Evolutionary conservation across 768 basidiomycete genomes (phyloP).

Genomic region (Tricholoma saponaceum): DNA sequence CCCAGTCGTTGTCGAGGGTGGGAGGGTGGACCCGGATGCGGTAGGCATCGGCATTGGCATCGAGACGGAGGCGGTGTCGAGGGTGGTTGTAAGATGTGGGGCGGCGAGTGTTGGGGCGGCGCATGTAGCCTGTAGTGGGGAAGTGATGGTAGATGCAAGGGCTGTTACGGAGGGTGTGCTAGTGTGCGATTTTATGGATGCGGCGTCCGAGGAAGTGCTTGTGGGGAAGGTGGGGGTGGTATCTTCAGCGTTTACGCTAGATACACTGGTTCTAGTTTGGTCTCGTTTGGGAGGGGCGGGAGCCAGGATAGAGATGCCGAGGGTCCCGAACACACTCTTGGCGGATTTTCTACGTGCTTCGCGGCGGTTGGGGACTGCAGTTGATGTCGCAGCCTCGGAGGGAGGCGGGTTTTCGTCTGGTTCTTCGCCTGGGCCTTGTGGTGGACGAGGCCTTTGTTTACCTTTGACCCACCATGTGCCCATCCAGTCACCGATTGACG

Average conservation of each 20-base stretch:
- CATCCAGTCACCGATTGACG: conserved; percentile 70
- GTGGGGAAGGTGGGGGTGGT: not conserved
- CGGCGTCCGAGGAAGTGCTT: conserved; percentile 24
- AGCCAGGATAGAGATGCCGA: conserved; percentile 67
- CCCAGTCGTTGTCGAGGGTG: conserved; percentile 2
- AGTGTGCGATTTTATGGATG: conserved; percentile 29
- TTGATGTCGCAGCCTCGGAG: conserved; percentile 9
- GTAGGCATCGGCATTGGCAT: conserved; percentile 17
- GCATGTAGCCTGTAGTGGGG: conserved; percentile 37
- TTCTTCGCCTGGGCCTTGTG: conserved; percentile 15
- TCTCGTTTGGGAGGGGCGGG: conserved; percentile 30
- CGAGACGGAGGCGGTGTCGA: conserved; percentile 27
- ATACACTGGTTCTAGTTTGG: not conserved
- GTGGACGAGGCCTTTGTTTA: conserved; percentile 24
- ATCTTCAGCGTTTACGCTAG: conserved; percentile 11
- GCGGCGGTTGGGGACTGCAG: conserved; percentile 7
- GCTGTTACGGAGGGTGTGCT: conserved; percentile 18
- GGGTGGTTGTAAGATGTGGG: conserved; percentile 39
- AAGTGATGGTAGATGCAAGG: conserved; percentile 29
- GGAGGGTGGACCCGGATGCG: conserved; percentile 11
- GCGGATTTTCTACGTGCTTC: conserved; percentile 39
- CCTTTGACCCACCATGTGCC: conserved; percentile 62
- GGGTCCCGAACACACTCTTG: conserved; percentile 67
- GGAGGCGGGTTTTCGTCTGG: conserved; percentile 13
- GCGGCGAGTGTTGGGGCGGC: conserved; percentile 34